phyloP scores from a whole-genome alignment of 352 stramenopile species.

The Plasmopara viticola region DNA sequence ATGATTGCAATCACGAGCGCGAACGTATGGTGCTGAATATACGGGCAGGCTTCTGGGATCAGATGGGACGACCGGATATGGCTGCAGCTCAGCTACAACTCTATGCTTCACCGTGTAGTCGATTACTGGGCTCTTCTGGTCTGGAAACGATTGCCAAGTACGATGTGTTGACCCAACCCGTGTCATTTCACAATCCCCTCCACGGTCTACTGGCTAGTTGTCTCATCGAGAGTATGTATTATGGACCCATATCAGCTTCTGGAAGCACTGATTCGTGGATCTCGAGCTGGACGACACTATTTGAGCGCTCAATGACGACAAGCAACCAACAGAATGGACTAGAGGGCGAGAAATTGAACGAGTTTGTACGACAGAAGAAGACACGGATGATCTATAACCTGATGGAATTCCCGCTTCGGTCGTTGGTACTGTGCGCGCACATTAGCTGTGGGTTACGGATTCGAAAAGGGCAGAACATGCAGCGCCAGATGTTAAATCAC shows the following conservation, averaged over 20 bases:
- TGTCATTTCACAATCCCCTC: slow-evolving; percentile 88
- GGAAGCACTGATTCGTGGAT: slow-evolving; percentile 31
- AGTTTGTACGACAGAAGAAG: slow-evolving; percentile 36
- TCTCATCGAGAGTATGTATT: slow-evolving; percentile 71
- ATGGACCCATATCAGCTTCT: slow-evolving; percentile 27
- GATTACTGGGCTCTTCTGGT: slow-evolving; percentile 37
- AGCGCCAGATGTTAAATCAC: slow-evolving; percentile 77
- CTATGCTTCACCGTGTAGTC: slow-evolving; percentile 55
- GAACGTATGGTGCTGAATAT: slow-evolving; percentile 65
- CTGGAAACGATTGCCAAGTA: slow-evolving; percentile 67
- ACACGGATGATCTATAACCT: slow-evolving; percentile 62
- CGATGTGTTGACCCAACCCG: slow-evolving; percentile 57
- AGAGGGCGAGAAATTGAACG: slow-evolving; percentile 21
- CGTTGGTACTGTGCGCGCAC: slow-evolving; percentile 68
- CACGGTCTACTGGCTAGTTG: slow-evolving; percentile 80
- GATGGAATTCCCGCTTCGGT: slow-evolving; percentile 75
- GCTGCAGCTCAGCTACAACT: slow-evolving; percentile 38
- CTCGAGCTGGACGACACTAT: slow-evolving; percentile 39
- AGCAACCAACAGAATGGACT: slow-evolving; percentile 15
- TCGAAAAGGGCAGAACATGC: slow-evolving; percentile 79
- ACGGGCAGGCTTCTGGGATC: slow-evolving; percentile 64
- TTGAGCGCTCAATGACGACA: slow-evolving; percentile 45
- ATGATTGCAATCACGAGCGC: slow-evolving; percentile 30
- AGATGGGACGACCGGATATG: slow-evolving; percentile 49
- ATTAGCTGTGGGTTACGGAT: slow-evolving; percentile 80